Percentiles rank a stretch among this genome's conserved stretches.
Evolutionary conservation across 2,329 filamentous ascomycete species (phyloP).

Genomic region (Drechmeria coniospora): DNA sequence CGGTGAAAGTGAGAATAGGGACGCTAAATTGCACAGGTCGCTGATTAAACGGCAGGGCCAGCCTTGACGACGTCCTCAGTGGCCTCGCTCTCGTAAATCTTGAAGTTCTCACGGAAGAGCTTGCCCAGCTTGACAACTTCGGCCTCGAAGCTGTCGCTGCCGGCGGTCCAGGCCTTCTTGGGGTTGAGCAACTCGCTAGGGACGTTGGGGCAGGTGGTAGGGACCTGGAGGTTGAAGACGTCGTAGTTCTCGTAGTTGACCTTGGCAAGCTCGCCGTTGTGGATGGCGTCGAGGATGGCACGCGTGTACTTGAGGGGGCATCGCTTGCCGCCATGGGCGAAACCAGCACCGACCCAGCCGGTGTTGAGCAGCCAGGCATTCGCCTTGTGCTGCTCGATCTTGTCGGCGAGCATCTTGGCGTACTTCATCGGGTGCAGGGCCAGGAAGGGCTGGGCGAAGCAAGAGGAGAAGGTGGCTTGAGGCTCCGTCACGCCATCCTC

Average conservation of each 20-base stretch:
- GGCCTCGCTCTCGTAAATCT: conserved; percentile 80
- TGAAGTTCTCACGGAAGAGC: conserved; percentile 94
- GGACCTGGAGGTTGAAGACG: conserved; percentile 93
- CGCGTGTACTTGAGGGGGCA: conserved; percentile 98
- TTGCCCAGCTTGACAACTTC: conserved; percentile 83
- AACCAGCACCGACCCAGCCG: conserved; percentile 88
- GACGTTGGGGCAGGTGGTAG: conserved; percentile 77
- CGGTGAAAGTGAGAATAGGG: not conserved
- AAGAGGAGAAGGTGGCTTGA: conserved; percentile 96
- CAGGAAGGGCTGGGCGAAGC: conserved; percentile 98
- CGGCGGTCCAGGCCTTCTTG: conserved; percentile 77
- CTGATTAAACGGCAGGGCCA: conserved; percentile 28
- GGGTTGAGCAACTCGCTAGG: conserved; percentile 91
- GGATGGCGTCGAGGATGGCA: conserved; percentile 94
- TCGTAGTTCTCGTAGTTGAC: conserved; percentile 90
- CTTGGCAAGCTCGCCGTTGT: conserved; percentile 88
- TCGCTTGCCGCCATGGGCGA: conserved; percentile 82
- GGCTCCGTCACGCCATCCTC: conserved; percentile 95
- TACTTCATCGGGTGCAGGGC: conserved; percentile 98
- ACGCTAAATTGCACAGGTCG: not conserved
- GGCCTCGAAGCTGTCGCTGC: conserved; percentile 62
- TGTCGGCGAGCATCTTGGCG: conserved; percentile 94
- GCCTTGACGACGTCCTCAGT: conserved; percentile 64
- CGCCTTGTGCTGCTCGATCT: conserved; percentile 88
- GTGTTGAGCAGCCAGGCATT: conserved; percentile 99